Evolutionary conservation across 2,329 filamentous ascomycete genomes (phyloP), one percentile per base, ranked within the genome.

Genomic region (Aspergillus tubingensis): DNA sequence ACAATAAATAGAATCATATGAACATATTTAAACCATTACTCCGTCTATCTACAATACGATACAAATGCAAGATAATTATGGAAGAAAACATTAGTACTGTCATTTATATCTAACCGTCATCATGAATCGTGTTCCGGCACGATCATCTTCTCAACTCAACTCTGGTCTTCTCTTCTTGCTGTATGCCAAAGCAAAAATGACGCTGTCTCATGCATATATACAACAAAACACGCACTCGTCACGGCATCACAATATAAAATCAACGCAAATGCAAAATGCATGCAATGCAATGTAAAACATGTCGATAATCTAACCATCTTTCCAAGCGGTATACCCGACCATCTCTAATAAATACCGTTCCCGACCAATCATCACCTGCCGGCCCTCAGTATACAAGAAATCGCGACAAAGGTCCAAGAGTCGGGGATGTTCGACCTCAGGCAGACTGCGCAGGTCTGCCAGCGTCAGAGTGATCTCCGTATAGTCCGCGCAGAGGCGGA

Each of bases 271-370:
- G 44, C 44, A 49, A 10, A 10, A 36, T 36, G 11, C 32, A 36
- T 13, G 30, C 5, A 52, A 52, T 21, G 17, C 8, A n/a, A 30
- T 30, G 27, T 1, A 11, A 2, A 30, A 30, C 8, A 30, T 30
- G 1, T 8, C 44, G 2, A 32, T 30, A 8, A 21, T 43, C 15
- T 21, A 30, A 5, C 47, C 27, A 23, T 55, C 30, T 44, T 55
- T 55, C 53, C 53, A 55, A 23, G 43, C 43, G 11, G 53, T 30
- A 17, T 55, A 55, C 8, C 53, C 53, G 23, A 55, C 53, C 41
- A 55, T 55, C 25, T 55, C 53, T 15, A 55, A 21, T 19, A 55
- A 32, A 55, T 44, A 68, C 10, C 62, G 55, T 32, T 66, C 62
- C 8, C 64, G 57, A 23, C 58, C 54, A 3, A 59, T 30, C 30